phyloP scores from a whole-genome alignment of 129 eudicot genomes.

The Pulicaria dysenterica region DNA sequence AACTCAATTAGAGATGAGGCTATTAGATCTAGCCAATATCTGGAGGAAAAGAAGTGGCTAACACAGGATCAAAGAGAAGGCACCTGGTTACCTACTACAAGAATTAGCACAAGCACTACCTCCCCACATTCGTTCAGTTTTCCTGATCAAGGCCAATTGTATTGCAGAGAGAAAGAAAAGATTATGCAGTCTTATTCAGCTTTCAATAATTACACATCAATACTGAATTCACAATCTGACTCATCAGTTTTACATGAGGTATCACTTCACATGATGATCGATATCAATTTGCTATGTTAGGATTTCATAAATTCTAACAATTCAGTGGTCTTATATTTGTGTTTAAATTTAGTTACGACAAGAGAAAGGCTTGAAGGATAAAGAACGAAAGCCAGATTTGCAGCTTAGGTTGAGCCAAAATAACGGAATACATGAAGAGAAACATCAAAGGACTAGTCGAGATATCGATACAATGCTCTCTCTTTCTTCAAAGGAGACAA shows the following conservation, averaged over 20 bases:
- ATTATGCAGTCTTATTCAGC: slow-evolving; percentile 25
- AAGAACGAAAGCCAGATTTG: slow-evolving; percentile 54
- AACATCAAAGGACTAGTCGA: slow-evolving; percentile 21
- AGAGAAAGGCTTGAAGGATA: slow-evolving; percentile 31
- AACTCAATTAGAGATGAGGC: slow-evolving; percentile 29
- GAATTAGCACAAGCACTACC: slow-evolving; percentile 14
- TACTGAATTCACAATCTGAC: slow-evolving; percentile 22
- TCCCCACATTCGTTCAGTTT: slow-evolving; percentile 8
- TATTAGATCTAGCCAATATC: slow-evolving; percentile 48
- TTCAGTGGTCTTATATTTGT: background rate
- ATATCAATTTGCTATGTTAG: background rate
- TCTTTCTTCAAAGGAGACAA: slow-evolving; percentile 57
- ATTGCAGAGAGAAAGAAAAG: slow-evolving; percentile 28
- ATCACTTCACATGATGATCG: slow-evolving; percentile 2
- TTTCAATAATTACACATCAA: slow-evolving; percentile 12
- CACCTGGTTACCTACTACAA: slow-evolving; percentile 33
- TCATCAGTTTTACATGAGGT: slow-evolving; percentile 40
- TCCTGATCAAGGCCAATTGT: slow-evolving; percentile 22
- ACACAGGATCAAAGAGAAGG: slow-evolving; percentile 39
- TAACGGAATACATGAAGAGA: slow-evolving; percentile 28
- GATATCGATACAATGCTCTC: slow-evolving; percentile 73
- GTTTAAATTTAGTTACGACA: slow-evolving; percentile 39
- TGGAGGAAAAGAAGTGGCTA: slow-evolving; percentile 70
- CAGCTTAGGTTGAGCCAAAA: slow-evolving; percentile 58
- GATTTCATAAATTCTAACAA: slow-evolving; percentile 3